A percentile compares a stretch with the other conserved stretches of the same genome.
phyloP scores from a whole-genome alignment of 1,284 basidiomycete species.

The Rhodotorula mucilaginosa region DNA sequence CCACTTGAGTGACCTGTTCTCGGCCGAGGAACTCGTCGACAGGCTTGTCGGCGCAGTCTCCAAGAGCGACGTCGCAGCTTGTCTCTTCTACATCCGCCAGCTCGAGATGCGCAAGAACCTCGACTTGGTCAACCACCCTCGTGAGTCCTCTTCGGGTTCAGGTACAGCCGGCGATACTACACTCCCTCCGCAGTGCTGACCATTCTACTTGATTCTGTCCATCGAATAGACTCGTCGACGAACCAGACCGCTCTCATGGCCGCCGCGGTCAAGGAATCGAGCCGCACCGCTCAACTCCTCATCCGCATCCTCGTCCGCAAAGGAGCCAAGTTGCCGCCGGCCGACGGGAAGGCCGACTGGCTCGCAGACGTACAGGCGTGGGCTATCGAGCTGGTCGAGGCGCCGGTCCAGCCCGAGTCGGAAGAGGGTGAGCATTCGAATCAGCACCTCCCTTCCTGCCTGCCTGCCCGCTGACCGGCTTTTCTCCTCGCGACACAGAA shows the following conservation, averaged over 20 bases:
- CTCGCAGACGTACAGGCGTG: constrained; percentile 3
- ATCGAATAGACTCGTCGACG: constrained; percentile 2
- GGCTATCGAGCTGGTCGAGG: constrained; percentile 13
- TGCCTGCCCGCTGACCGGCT: neutral
- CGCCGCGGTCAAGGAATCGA: neutral
- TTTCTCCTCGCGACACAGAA: neutral
- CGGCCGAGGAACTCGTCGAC: constrained; percentile 19
- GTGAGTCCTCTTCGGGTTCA: neutral
- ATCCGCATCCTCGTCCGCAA: constrained; percentile 16
- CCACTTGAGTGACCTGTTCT: constrained; percentile 3
- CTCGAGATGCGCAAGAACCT: neutral
- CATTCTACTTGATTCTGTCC: neutral
- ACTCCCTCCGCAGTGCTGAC: neutral
- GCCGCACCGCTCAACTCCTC: constrained; percentile 4
- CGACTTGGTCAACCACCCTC: constrained; percentile 11
- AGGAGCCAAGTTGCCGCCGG: constrained; percentile 9
- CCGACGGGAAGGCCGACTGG: neutral
- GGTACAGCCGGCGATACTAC: no score
- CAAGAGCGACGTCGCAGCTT: neutral
- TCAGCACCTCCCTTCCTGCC: neutral
- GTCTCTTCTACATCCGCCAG: constrained; percentile 6
- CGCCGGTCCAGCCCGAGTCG: neutral
- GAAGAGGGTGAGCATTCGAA: neutral
- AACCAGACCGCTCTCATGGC: constrained; percentile 14
- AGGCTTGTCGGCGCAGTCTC: constrained; percentile 8